Evolutionary conservation across 2,329 filamentous ascomycete genomes (phyloP).

Genomic region (Colletotrichum karsti): DNA sequence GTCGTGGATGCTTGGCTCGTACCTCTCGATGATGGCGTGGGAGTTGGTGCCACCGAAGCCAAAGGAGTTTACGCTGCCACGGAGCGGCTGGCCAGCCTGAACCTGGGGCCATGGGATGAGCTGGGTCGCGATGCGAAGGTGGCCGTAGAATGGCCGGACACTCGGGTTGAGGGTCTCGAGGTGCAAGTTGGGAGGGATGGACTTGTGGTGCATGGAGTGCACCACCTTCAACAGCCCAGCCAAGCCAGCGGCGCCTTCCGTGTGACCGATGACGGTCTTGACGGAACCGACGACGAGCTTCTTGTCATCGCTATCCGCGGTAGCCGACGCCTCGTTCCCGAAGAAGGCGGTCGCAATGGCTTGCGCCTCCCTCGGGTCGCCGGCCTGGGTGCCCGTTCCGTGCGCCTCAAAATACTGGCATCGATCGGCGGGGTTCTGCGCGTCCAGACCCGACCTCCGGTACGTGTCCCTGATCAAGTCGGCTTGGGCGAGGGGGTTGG

Average conservation of each 20-base stretch:
- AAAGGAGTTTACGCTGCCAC: conserved; percentile 35
- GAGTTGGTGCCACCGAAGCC: conserved; percentile 34
- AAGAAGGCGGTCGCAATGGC: conserved; percentile 38
- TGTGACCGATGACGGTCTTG: conserved; percentile 34
- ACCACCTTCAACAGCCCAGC: conserved; percentile 31
- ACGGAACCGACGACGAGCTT: conserved; percentile 37
- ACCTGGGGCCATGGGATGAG: conserved; percentile 35
- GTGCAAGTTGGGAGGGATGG: conserved; percentile 30
- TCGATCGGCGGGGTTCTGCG: conserved; percentile 36
- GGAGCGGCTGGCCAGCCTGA: conserved; percentile 26
- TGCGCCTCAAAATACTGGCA: conserved; percentile 54
- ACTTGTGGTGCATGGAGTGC: conserved; percentile 26
- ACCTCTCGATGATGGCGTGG: conserved; percentile 32
- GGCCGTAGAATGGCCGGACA: conserved; percentile 31
- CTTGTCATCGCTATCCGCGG: conserved; percentile 23
- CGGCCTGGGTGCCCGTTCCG: conserved; percentile 47
- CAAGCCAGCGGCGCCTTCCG: conserved; percentile 30
- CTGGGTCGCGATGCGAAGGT: conserved; percentile 37
- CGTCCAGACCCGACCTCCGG: conserved; percentile 44
- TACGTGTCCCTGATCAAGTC: conserved; percentile 49
- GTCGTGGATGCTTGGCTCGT: conserved; percentile 21
- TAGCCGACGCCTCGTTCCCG: conserved; percentile 33
- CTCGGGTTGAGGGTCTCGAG: conserved; percentile 30
- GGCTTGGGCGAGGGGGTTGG: conserved; percentile 42
- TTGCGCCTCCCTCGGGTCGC: conserved; percentile 36